phyloP scores from a whole-genome alignment of 176 grass and related monocot species.

The Hordeum vulgare region MorexV3_pseudomolecules_assembly NC_058518.1:468619393-468619892 shows the following conservation, averaged over 20 bases:
- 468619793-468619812: constrained; percentile 88
- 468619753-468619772: constrained; percentile 24
- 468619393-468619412: background rate
- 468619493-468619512: constrained; percentile 86
- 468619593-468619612: background rate
- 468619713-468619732: background rate
- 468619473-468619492: constrained; percentile 17
- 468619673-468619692: background rate
- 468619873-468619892: constrained; percentile 57
- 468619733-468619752: background rate
- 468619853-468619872: constrained; percentile 37
- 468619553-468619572: background rate
- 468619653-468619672: background rate
- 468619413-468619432: background rate
- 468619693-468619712: background rate
- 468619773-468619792: constrained; percentile 89
- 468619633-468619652: background rate
- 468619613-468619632: background rate
- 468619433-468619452: background rate
- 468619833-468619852: constrained; percentile 39
- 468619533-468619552: background rate
- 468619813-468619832: constrained; percentile 67
- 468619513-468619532: constrained; percentile 45
- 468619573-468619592: background rate
- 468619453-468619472: background rate